phyloP scores from a whole-genome alignment of 192 early-diverging fungal genomes.

The Phycomyces blakesleeanus region DNA sequence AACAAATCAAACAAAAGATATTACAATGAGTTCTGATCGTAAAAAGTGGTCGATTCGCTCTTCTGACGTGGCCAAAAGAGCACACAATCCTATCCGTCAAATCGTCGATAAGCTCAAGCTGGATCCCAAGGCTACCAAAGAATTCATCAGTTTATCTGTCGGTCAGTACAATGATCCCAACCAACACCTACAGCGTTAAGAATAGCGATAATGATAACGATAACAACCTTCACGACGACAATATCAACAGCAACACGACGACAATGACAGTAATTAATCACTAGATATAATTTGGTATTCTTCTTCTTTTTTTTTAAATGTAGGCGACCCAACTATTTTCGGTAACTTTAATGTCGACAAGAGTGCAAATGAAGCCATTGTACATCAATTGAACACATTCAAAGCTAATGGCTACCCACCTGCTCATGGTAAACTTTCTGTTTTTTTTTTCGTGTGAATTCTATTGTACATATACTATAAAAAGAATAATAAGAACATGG shows the following conservation, averaged over 20 bases:
- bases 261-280: no score
- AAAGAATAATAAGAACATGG: not conserved
- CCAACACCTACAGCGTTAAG: no score
- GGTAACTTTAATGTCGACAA: conserved; percentile 85
- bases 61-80: conserved; percentile 67
- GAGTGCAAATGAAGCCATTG: conserved; percentile 66
- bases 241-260: no score
- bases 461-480: not conserved
- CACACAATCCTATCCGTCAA: conserved; percentile 83
- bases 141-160: conserved; percentile 64
- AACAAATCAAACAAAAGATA: no score
- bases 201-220: no score
- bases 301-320: no score
- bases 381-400: conserved; percentile 60
- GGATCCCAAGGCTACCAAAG: conserved; percentile 54
- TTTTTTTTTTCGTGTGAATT: no score
- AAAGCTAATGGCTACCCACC: conserved; percentile 83
- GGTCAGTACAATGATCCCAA: conserved; percentile 21
- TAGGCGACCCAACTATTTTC: conserved; percentile 85
- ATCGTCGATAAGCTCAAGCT: conserved; percentile 78
- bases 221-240: no score
- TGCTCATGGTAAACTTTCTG: conserved; percentile 70
- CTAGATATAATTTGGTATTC: no score
- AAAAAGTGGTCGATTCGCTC: conserved; percentile 46
- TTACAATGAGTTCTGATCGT: conserved; percentile 23